Evolutionary conservation across 1,139 yeast genomes (phyloP).

Genomic region (Nematodospora anomalae): DNA sequence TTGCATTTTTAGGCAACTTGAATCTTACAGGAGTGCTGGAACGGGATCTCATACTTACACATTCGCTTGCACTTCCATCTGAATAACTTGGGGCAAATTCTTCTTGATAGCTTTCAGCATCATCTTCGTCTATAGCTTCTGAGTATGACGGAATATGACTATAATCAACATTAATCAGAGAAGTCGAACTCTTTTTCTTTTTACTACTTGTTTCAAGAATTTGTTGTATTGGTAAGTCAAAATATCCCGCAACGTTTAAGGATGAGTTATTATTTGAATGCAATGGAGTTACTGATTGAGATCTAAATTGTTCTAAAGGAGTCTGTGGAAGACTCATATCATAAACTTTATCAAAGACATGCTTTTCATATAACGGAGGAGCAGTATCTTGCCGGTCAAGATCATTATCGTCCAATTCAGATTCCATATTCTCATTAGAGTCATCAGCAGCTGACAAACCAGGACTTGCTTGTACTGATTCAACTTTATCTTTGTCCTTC

Average conservation of each 20-base stretch:
- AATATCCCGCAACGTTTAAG: conserved; percentile 25
- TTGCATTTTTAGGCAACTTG: conserved; percentile 4
- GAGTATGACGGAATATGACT: conserved; percentile 24
- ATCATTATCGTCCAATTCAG: conserved; percentile 20
- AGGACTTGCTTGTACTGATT: conserved; percentile 15
- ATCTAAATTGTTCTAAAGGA: conserved; percentile 41
- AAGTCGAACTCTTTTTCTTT: conserved; percentile 6
- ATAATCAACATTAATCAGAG: conserved; percentile 13
- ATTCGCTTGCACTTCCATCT: conserved; percentile 8
- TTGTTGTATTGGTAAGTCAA: conserved; percentile 24
- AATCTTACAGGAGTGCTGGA: conserved; percentile 9
- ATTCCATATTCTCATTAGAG: conserved; percentile 18
- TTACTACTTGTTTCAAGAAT: conserved; percentile 11
- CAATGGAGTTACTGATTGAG: conserved; percentile 20
- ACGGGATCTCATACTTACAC: conserved; percentile 6
- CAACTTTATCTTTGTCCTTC: conserved; percentile 16
- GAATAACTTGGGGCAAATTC: conserved; percentile 25
- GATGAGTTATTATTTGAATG: conserved; percentile 21
- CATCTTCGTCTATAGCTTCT: conserved; percentile 27
- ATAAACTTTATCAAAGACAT: conserved; percentile 36
- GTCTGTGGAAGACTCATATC: conserved; percentile 38
- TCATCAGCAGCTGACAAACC: conserved; percentile 14
- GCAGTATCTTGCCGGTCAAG: conserved; percentile 34
- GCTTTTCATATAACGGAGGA: conserved; percentile 45
- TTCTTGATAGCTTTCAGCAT: conserved; percentile 15